Base-by-base conservation (phyloP, 2,329 filamentous ascomycete species). In the Thelonectria blattea region DNA sequence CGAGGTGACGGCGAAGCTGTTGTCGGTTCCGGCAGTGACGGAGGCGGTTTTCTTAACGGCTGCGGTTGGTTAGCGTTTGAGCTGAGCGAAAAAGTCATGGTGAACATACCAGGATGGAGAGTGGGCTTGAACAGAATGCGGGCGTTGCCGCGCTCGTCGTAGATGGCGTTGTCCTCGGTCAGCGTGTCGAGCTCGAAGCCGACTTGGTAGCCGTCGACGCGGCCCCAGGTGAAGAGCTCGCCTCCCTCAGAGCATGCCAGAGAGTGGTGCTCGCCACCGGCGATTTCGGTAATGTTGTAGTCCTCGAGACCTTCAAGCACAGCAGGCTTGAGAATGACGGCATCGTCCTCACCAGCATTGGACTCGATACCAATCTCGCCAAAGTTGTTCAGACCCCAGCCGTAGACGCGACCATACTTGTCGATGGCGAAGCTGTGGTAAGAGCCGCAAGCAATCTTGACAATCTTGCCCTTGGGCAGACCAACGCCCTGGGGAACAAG, bases 321-420 rank as follows among this genome's bases (percentile, higher is more conserved):
- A 43, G 85, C 86, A 3, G 92, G 91, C 66, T 86, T 85, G n/a
- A 90, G 83, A 52, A 96, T 84, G 62, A 89, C 91, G 55, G 88
- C 88, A 27, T 85, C 84, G 17, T 81, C 76, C 61, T 76, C 74
- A 18, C 79, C 74, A 37, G 78, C 80, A 59, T 91, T 83, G 53
- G 83, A 80, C 52, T 81, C 80, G 52, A 91, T 86, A 5, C 79
- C 92, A 15, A 91, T 91, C 78, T 96, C 89, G 64, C 89, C 91
- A 75, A 91, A 96, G 77, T 91, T 93, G 82, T 96, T 96, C 30
- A 94, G 80, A 22, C 93, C 92, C 92, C 92, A 96, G 0, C 88
- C 85, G 76, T 88, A 95, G 32, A 94, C 89, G 30, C 85, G 82
- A 41, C 88, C 91, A 14, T 85, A 83, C 58, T 85, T 83, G 75